Percentiles rank a stretch among this genome's conserved stretches.
phyloP scores from a whole-genome alignment of 1,284 basidiomycete genomes.

The Cryptococcus sp. region DNA sequence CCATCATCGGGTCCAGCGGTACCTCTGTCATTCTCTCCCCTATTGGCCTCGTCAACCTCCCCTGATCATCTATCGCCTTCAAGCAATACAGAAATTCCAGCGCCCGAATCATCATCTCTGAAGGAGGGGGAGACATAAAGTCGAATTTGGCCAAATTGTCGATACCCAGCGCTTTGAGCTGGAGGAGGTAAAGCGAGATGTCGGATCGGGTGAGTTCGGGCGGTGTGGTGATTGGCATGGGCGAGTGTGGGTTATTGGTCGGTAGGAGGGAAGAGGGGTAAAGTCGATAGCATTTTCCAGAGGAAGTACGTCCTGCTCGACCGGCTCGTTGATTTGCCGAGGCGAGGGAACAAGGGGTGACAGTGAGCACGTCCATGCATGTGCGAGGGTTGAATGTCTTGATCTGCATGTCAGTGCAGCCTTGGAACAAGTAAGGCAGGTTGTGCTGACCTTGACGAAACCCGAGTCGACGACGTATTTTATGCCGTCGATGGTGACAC shows the following conservation, averaged over 20 bases:
- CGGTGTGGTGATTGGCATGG: conserved; percentile 58
- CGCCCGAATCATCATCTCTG: conserved; percentile 75
- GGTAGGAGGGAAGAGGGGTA: conserved; percentile 65
- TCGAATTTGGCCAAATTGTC: conserved; percentile 82
- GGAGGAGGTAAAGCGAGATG: conserved; percentile 78
- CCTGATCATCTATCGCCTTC: conserved; percentile 52
- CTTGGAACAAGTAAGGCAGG: conserved; percentile 1
- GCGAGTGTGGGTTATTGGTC: conserved; percentile 47
- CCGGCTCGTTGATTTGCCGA: conserved; percentile 84
- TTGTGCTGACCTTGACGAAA: conserved; percentile 74
- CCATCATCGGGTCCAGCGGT: conserved; percentile 55
- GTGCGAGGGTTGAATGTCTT: conserved; percentile 77
- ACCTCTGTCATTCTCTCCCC: conserved; percentile 55
- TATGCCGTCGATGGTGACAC: conserved; percentile 92
- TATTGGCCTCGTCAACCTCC: conserved; percentile 49
- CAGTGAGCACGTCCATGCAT: conserved; percentile 71
- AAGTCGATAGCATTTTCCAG: conserved; percentile 89
- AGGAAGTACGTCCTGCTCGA: conserved; percentile 80
- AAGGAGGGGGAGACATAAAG: conserved; percentile 82
- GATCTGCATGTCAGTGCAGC: conserved; percentile 54
- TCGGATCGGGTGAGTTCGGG: conserved; percentile 88
- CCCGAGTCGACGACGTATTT: conserved; percentile 93
- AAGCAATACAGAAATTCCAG: conserved; percentile 58
- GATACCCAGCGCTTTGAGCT: conserved; percentile 88
- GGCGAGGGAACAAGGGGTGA: conserved; percentile 72